Conservation (phyloP, 768 basidiomycete genomes). For the Pleurotus djamor region DNA sequence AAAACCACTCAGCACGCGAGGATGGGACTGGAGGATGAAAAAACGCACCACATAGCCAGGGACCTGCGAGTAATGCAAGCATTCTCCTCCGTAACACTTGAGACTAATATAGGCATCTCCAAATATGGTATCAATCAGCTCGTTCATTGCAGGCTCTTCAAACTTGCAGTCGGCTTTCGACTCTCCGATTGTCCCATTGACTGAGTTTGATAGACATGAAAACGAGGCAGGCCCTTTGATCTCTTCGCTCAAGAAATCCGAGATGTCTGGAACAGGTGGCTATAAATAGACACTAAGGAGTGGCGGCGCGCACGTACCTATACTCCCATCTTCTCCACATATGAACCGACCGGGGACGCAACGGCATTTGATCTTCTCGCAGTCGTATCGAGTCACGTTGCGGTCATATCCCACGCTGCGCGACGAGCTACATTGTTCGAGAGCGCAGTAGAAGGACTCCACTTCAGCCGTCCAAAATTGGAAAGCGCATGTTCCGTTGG, state of each 20-base stretch:
- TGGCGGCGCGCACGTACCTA: conserved; percentile 66
- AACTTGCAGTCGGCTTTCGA: conserved; percentile 78
- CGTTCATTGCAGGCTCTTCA: conserved; percentile 96
- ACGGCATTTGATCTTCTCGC: conserved; percentile 82
- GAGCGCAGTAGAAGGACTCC: conserved; percentile 94
- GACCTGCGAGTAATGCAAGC: conserved; percentile 89
- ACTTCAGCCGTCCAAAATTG: conserved; percentile 97
- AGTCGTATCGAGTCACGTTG: conserved; percentile 77
- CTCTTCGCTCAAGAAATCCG: conserved; percentile 86
- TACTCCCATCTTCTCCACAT: conserved; percentile 92
- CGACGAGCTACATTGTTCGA: conserved; percentile 65
- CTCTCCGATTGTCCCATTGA: conserved; percentile 14
- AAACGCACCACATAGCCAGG: conserved; percentile 88
- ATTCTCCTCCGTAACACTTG: conserved; percentile 87
- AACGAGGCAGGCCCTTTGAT: conserved; percentile 92
- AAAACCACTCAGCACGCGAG: not conserved
- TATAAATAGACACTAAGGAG: not conserved
- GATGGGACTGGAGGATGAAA: not conserved
- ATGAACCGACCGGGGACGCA: conserved; percentile 95
- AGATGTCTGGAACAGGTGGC: conserved; percentile 64
- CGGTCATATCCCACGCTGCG: conserved; percentile 48
- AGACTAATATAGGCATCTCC: conserved; percentile 90
- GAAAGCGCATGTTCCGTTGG: conserved; percentile 74
- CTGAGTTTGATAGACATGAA: conserved; percentile 43
- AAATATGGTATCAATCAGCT: conserved; percentile 90